Evolutionary conservation across 352 stramenopile species (phyloP), one percentile per base, ranked within the genome.

Genomic region (Thalassiosira hispida): DNA sequence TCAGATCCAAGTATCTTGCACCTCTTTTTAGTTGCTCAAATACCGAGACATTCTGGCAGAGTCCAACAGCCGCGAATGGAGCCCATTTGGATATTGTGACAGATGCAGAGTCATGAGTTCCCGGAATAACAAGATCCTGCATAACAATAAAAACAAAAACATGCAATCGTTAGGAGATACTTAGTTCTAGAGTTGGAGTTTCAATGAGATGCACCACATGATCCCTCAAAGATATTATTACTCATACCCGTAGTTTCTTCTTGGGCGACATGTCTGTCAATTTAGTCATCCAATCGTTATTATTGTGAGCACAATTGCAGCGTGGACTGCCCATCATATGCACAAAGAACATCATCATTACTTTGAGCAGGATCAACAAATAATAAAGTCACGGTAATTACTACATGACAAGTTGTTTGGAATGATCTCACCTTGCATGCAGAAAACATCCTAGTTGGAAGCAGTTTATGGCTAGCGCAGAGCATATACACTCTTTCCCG

Each of bases 231-330:
- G 40, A 16, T 20, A 42, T 7, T 11, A 22, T 60, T 35, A 42
- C 51, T 23, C 51, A 42, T 60, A 60, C 51, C 40, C 73, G 55
- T 6, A 90, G 46, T 47, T 73, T 85, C 18, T 77, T 76, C 9
- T 84, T 47, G 1, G 84, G 77, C 22, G 44, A 23, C 22, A 66
- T 68, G 20, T 76, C 62, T 22, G 72, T 42, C 0, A 91, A 56
- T 23, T 86, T 81, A 2, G 63, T 55, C 79, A 91, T 91, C 85
- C 85, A 91, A 65, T 85, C 79, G n/a, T 59, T 44, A 63, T 86
- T 70, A 38, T 80, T 53, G 71, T 62, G 25, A 33, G 12, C 23
- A 44, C 29, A 71, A 22, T n/a, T 7, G 18, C 14, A 62, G 6
- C 46, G 47, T 52, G 33, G 63, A 49, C 7, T 49, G 12, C 3